Evolutionary conservation across 1,139 yeast species (phyloP), one percentile per base, ranked within the genome.

Genomic region (Debaryomycetaceae sp.): DNA sequence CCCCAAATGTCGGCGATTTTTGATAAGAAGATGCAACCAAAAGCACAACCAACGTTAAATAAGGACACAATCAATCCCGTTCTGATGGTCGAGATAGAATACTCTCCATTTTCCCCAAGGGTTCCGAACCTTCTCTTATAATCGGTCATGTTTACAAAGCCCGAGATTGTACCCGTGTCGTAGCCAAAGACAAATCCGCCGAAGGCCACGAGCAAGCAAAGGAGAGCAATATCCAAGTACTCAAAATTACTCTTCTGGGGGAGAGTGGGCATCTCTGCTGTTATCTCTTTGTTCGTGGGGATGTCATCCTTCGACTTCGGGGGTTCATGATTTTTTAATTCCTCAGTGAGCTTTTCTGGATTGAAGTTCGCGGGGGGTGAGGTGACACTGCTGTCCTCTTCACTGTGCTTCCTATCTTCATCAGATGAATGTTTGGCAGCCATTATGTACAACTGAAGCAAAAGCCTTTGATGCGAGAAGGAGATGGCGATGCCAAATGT

Each of bases 1-100:
- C 53, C 53, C 33, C 38, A 38, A 21, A 39, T 27, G 29, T 47
- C 53, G 25, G 42, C 51, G 16, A 37, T 30, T 28, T 45, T 45
- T 16, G 46, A 39, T 18, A 48, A 38, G 26, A 41, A 35, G 22
- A 48, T 41, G 24, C 45, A 40, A 10, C 53, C 53, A 20, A 47
- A 32, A 18, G 51, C 53, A 33, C 53, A 47, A 2, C 53, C 53
- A 26, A 45, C 36, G 35, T 48, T 47, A 37, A 48, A 48, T 26
- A 48, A 44, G 28, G 48, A 41, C 14, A 48, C 49, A 21, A 48
- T 40, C 27, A 45, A 32, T 23, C 85, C 85, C 20, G 67, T 58
- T 34, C 69, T 50, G 27, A 60, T 56, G 33, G 62, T 55, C 29
- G 70, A 51, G 39, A 68, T 53, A 35, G 51, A 44, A 39, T 51